Conservation (phyloP, 2,329 filamentous ascomycete genomes). For the Fusarium drepaniforme region DNA sequence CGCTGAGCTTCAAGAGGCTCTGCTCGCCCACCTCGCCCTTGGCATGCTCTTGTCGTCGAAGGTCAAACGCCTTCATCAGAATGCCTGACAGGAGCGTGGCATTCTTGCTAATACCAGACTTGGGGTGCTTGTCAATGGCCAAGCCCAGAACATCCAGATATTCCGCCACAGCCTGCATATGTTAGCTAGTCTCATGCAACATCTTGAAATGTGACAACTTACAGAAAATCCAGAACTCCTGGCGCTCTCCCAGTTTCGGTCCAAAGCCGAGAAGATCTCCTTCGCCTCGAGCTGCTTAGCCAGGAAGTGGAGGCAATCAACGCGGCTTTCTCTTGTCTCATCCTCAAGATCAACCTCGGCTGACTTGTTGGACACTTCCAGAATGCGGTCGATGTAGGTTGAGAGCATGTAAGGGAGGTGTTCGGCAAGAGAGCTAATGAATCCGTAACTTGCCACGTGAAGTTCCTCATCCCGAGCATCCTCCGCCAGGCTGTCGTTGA, state of each 20-base stretch:
- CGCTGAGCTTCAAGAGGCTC: slow-evolving; percentile 61
- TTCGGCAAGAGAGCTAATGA: slow-evolving; percentile 83
- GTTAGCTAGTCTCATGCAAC: slow-evolving; percentile 46
- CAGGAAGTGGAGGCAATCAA: slow-evolving; percentile 78
- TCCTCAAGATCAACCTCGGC: slow-evolving; percentile 71
- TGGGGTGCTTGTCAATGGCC: slow-evolving; percentile 82
- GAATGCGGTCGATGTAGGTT: slow-evolving; percentile 77
- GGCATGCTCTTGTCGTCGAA: slow-evolving; percentile 68
- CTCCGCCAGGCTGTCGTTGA: slow-evolving; percentile 71
- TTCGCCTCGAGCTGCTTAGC: slow-evolving; percentile 83
- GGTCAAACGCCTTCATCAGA: slow-evolving; percentile 71
- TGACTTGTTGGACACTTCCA: slow-evolving; percentile 80
- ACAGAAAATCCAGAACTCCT: slow-evolving; percentile 71
- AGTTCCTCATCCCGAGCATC: slow-evolving; percentile 70
- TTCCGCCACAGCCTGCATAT: slow-evolving; percentile 72
- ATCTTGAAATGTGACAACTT: slow-evolving; percentile 50
- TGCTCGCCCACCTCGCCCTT: slow-evolving; percentile 61
- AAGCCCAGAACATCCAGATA: slow-evolving; percentile 76
- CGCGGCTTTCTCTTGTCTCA: slow-evolving; percentile 73
- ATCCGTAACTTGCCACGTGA: slow-evolving; percentile 85
- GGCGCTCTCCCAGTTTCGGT: slow-evolving; percentile 79
- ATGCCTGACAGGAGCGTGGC: slow-evolving; percentile 75
- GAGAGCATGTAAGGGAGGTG: slow-evolving; percentile 93
- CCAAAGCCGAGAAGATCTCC: slow-evolving; percentile 79
- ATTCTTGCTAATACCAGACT: slow-evolving; percentile 83